Evolutionary conservation across 2,329 filamentous ascomycete genomes (phyloP).

Genomic region (Fusarium luffae): DNA sequence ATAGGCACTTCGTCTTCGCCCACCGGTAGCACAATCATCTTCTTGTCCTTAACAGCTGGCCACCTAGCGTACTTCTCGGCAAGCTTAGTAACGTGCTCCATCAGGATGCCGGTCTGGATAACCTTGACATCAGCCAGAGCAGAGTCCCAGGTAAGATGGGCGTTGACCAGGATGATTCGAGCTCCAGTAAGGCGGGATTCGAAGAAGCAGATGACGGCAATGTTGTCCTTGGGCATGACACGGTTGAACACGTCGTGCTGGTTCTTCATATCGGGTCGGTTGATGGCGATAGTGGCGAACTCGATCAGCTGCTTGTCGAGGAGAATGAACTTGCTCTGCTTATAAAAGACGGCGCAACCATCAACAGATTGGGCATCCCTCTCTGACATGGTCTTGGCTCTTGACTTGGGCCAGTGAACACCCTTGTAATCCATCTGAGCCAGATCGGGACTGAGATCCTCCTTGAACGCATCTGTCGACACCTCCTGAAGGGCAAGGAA

Average conservation of each 20-base stretch:
- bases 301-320: slow-evolving; percentile 95
- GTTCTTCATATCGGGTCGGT: slow-evolving; percentile 95
- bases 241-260: slow-evolving; percentile 98
- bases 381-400: slow-evolving; percentile 91
- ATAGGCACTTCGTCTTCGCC: slow-evolving; percentile 60
- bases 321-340: slow-evolving; percentile 91
- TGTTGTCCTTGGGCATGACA: slow-evolving; percentile 98
- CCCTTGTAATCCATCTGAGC: slow-evolving; percentile 92
- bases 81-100: slow-evolving; percentile 89
- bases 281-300: slow-evolving; percentile 91
- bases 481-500: slow-evolving; percentile 95
- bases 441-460: slow-evolving; percentile 88
- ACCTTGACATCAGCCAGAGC: slow-evolving; percentile 93
- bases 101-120: slow-evolving; percentile 93
- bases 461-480: slow-evolving; percentile 89
- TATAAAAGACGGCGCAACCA: slow-evolving; percentile 97
- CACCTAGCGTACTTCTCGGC: slow-evolving; percentile 86
- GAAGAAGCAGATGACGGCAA: slow-evolving; percentile 90
- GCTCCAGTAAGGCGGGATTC: slow-evolving; percentile 93
- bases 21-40: slow-evolving; percentile 60
- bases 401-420: slow-evolving; percentile 89
- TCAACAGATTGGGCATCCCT: slow-evolving; percentile 91
- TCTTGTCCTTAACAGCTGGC: slow-evolving; percentile 86
- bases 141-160: slow-evolving; percentile 95
- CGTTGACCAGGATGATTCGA: slow-evolving; percentile 91